These are phyloP conservation scores for Reticulascus tulasneorum DNA, from an alignment of 2,329 filamentous ascomycete genomes.

Conservation along the genomic window DNA sequence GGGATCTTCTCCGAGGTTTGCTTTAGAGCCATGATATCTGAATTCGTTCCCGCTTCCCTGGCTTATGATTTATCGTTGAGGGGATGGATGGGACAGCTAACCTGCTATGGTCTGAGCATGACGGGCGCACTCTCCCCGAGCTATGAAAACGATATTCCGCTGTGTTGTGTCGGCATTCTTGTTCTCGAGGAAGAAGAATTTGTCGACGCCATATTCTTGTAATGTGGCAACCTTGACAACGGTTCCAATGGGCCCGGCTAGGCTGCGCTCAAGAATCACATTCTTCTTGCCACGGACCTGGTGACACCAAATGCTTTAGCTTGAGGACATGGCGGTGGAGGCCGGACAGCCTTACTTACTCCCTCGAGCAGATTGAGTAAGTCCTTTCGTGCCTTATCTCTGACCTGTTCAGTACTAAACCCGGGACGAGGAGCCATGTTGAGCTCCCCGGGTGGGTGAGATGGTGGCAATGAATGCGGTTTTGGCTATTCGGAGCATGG, in stretches of 20 bases:
- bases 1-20: slow-evolving; percentile 52
- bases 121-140: slow-evolving; percentile 81
- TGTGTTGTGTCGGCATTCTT: slow-evolving; percentile 92
- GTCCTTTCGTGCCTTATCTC: slow-evolving; percentile 80
- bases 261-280: slow-evolving; percentile 82
- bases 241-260: slow-evolving; percentile 84
- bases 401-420: slow-evolving; percentile 73
- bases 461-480: no score
- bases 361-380: slow-evolving; percentile 88
- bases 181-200: slow-evolving; percentile 95
- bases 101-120: slow-evolving; percentile 85
- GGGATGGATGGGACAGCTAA: slow-evolving; percentile 46
- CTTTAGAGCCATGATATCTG: slow-evolving; percentile 43
- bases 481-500: no score
- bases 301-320: slow-evolving; percentile 3
- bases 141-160: slow-evolving; percentile 91
- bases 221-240: slow-evolving; percentile 94
- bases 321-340: slow-evolving; percentile 1
- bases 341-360: slow-evolving; percentile 58
- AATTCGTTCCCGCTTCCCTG: no score
- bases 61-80: no score
- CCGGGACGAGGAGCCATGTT: slow-evolving; percentile 66
- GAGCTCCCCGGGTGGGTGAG: slow-evolving; percentile 44
- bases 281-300: slow-evolving; percentile 99
- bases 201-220: slow-evolving; percentile 96